Base-by-base conservation (phyloP, 805 yeast species). In the Kodamaea lidongshanica region DNA sequence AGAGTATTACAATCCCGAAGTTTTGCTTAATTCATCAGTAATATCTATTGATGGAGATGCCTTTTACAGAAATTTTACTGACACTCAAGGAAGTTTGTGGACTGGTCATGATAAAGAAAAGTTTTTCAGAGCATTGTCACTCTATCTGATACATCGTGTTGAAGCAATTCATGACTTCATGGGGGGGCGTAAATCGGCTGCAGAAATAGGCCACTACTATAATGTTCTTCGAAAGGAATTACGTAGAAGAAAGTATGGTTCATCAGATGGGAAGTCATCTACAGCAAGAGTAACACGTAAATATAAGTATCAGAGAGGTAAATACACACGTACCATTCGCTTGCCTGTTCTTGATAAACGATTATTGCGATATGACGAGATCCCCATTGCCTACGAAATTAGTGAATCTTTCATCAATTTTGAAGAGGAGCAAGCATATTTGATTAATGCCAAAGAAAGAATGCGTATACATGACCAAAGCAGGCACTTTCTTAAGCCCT, bases 361-460 rank as follows among this genome's bases (percentile, higher is more conserved):
- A 12, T 42, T 68, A 17, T 33, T 61, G 3, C 41, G 50, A 9
- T 68, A 70, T 42, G 50, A 54, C 16, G 69, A 70, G 8, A 50
- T 76, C 7, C 81, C 82, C 1, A 57, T 60, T 3, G 71, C 77
- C 1, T 50, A 58, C 35, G 83, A 77, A 41, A 58, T 76, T 57
- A 66, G 70, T 36, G 59, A 58, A 6, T 47, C 46, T 12, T 67
- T 58, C 33, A 42, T 69, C 1, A 45, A 50, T 5, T 45, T 67
- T 38, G 83, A 77, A 40, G 70, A 70, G 18, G 40, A 40, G 2
- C 64, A 65, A 27, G 50, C 61, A 28, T 39, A 39, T 8, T 22
- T 39, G 24, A 37, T 61, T 7, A 35, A 42, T 6, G 33, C 32
- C 9, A 42, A 41, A 16, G 64, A 56, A 22, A 33, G 33, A 6